These are phyloP conservation scores for Sphaceloma murrayae DNA, from an alignment of 2,329 filamentous ascomycete species.

Conservation along the genomic window DNA sequence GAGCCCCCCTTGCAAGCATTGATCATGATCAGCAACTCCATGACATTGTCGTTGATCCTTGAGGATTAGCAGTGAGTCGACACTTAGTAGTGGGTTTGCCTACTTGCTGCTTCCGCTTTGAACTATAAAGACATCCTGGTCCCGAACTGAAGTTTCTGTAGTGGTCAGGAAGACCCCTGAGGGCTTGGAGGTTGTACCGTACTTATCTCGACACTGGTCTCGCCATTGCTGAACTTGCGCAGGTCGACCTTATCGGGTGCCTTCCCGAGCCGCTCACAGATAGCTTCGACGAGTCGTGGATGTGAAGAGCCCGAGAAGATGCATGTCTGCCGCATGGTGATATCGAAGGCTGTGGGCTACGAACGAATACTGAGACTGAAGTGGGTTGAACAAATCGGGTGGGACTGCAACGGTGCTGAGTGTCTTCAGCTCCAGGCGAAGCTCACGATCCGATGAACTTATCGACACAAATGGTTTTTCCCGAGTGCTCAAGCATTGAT, in stretches of 20 bases:
- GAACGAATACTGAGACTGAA: too few species aligned
- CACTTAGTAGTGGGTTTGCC: slow-evolving; percentile 17
- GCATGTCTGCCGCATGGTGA: slow-evolving; percentile 59
- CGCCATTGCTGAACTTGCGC: slow-evolving; percentile 59
- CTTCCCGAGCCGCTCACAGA: slow-evolving; percentile 56
- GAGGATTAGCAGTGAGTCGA: slow-evolving; percentile 22
- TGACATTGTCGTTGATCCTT: slow-evolving; percentile 92
- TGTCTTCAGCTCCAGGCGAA: too few species aligned
- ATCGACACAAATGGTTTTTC: not conserved
- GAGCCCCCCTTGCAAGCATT: slow-evolving; percentile 97
- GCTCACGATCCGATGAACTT: too few species aligned
- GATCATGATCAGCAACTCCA: slow-evolving; percentile 99
- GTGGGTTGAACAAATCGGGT: not conserved
- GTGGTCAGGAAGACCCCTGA: slow-evolving; percentile 4
- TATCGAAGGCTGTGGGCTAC: too few species aligned
- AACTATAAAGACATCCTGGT: slow-evolving; percentile 98
- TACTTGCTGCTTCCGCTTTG: slow-evolving; percentile 84
- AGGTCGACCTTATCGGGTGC: slow-evolving; percentile 51
- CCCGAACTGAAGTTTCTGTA: slow-evolving; percentile 61
- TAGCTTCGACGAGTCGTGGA: slow-evolving; percentile 52
- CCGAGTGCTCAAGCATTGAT: not conserved
- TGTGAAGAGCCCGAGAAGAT: slow-evolving; percentile 60
- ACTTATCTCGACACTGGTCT: slow-evolving; percentile 60
- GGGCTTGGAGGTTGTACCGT: too few species aligned
- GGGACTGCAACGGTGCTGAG: too few species aligned